A percentile compares a stretch with the other conserved stretches of the same genome.
Conservation (phyloP, 208 protist species). For the Crithidia expoeki region DNA sequence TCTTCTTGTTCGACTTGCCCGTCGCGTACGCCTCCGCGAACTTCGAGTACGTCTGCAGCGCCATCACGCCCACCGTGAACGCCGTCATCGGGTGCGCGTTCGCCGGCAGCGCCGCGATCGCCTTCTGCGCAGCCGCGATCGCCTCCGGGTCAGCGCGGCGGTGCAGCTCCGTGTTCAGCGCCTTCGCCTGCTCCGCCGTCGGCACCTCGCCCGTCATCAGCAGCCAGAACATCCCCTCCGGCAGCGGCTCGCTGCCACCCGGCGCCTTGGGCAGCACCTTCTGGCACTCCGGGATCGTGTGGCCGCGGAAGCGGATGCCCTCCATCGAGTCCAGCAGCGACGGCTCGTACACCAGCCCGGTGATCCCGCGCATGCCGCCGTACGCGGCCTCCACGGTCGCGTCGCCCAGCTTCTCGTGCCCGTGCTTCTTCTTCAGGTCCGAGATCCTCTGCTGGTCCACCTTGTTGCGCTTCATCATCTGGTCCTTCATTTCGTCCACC, state of each 20-base stretch:
- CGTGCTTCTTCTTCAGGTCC: conserved; percentile 82
- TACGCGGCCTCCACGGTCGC: conserved; percentile 92
- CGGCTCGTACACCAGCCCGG: conserved; percentile 96
- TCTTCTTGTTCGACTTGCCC: conserved; percentile 91
- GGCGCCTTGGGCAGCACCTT: conserved; percentile 90
- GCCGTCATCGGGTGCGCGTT: conserved; percentile 97
- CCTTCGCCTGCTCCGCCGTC: conserved; percentile 77
- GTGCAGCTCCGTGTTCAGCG: conserved; percentile 86
- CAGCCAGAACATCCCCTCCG: conserved; percentile 97
- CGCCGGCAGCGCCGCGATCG: conserved; percentile 90
- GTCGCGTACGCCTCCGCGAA: conserved; percentile 93
- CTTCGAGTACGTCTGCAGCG: conserved; percentile 93
- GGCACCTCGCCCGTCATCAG: conserved; percentile 96
- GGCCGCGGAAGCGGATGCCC: conserved; percentile 97
- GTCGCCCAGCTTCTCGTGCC: conserved; percentile 83
- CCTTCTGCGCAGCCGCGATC: conserved; percentile 68
- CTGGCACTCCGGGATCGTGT: conserved; percentile 95
- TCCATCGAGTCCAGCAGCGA: conserved; percentile 95
- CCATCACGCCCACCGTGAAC: conserved; percentile 82
- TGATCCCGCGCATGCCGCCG: conserved; percentile 96
- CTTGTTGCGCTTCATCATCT: conserved; percentile 45
- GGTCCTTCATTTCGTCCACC: conserved; percentile 61
- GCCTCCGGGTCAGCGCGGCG: conserved; percentile 62
- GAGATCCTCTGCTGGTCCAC: conserved; percentile 72
- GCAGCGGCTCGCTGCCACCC: conserved; percentile 91